Conservation (phyloP, 2,329 filamentous ascomycete genomes). For the Raffaelea ambrosiae region DNA sequence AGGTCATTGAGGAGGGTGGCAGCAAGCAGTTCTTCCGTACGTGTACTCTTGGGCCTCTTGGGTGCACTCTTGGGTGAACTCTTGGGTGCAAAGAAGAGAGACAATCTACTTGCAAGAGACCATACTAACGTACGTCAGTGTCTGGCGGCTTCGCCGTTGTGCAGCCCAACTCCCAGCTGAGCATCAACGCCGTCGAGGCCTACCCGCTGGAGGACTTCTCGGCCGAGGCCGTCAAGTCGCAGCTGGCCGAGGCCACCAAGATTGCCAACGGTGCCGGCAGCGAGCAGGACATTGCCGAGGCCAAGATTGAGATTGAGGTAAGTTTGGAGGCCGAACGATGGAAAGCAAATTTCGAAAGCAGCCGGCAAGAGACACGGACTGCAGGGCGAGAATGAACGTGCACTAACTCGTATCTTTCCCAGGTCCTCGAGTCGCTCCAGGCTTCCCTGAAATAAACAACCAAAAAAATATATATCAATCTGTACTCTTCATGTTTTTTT, state of each 20-base stretch:
- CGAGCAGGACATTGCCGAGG: slow-evolving; percentile 96
- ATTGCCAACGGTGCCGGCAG: slow-evolving; percentile 82
- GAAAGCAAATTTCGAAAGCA: no score
- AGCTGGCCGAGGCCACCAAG: slow-evolving; percentile 94
- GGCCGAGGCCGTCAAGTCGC: slow-evolving; percentile 76
- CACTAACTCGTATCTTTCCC: no score
- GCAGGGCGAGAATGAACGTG: no score
- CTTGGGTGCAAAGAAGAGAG: neutral
- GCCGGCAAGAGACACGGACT: no score
- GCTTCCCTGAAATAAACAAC: slow-evolving; percentile 72
- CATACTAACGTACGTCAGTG: slow-evolving; percentile 44
- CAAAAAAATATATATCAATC: no score
- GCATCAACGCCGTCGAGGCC: slow-evolving; percentile 97
- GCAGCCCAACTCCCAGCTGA: slow-evolving; percentile 87
- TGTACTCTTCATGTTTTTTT: no score
- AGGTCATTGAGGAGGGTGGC: slow-evolving; percentile 89
- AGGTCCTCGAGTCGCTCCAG: slow-evolving; percentile 81
- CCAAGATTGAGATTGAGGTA: slow-evolving; percentile 98
- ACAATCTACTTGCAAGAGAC: neutral
- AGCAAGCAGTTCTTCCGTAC: slow-evolving; percentile 98
- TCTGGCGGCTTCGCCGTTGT: slow-evolving; percentile 96
- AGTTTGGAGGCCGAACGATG: slow-evolving; percentile 14
- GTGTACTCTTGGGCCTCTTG: slow-evolving; percentile 26
- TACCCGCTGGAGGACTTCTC: slow-evolving; percentile 95
- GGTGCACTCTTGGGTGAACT: neutral